phyloP scores from a whole-genome alignment of 2,329 filamentous ascomycete genomes.

The Fusarium buharicum region DNA sequence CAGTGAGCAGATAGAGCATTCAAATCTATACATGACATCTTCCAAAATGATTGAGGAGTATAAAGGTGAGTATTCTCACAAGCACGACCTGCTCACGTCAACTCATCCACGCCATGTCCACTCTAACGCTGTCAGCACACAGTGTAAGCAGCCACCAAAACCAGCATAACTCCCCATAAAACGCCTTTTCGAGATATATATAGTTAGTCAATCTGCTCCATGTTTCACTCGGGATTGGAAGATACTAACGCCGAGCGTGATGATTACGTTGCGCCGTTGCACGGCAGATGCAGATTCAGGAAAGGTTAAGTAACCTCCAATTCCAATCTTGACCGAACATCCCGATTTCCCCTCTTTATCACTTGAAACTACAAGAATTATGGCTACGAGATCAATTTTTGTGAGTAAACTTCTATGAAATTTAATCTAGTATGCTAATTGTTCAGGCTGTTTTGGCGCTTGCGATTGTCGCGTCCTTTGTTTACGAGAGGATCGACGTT shows the following conservation, averaged over 20 bases:
- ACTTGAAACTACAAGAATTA: not conserved
- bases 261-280: not conserved
- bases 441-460: slow-evolving; percentile 17
- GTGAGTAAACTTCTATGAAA: not conserved
- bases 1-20: too few species aligned
- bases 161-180: too few species aligned
- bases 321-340: not conserved
- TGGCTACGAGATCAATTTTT: slow-evolving; percentile 18
- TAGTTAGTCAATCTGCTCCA: too few species aligned
- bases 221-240: slow-evolving; percentile 28
- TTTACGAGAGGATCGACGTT: slow-evolving; percentile 29
- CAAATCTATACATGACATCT: too few species aligned
- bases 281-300: not conserved
- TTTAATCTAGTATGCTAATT: not conserved
- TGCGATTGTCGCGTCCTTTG: slow-evolving; percentile 15
- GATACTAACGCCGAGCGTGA: not conserved
- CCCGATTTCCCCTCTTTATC: not conserved
- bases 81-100: too few species aligned
- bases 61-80: too few species aligned
- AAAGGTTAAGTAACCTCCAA: too few species aligned
- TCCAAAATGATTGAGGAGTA: too few species aligned
- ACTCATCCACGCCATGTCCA: too few species aligned
- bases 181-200: too few species aligned
- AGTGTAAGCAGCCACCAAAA: too few species aligned
- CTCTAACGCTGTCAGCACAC: too few species aligned